These are phyloP conservation scores for Athelia sp. DNA, from an alignment of 1,284 basidiomycete genomes.

Conservation along the genomic window DNA sequence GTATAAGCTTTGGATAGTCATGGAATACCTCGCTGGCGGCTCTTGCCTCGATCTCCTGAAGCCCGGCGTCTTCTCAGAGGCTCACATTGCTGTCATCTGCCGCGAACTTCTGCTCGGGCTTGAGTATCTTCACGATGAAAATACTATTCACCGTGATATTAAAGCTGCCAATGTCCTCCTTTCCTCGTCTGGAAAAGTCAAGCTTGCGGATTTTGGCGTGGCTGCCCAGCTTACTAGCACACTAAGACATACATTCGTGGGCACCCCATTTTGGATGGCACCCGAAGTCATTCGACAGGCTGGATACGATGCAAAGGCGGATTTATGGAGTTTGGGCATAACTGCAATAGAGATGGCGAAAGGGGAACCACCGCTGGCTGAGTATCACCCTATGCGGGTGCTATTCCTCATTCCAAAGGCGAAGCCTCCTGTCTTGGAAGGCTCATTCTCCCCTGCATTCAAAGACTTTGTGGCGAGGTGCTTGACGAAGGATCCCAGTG, in stretches of 20 bases:
- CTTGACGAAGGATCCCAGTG: slow-evolving; percentile 86
- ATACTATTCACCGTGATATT: slow-evolving; percentile 98
- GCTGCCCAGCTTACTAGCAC: slow-evolving; percentile 90
- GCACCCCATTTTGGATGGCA: slow-evolving; percentile 98
- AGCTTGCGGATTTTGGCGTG: slow-evolving; percentile 96
- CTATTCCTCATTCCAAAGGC: slow-evolving; percentile 95
- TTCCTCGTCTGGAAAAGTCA: slow-evolving; percentile 88
- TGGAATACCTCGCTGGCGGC: slow-evolving; percentile 99
- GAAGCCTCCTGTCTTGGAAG: slow-evolving; percentile 90
- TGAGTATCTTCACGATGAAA: slow-evolving; percentile 91
- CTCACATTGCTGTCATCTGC: slow-evolving; percentile 91
- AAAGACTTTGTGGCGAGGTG: slow-evolving; percentile 92
- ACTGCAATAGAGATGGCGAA: slow-evolving; percentile 96
- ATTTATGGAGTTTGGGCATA: slow-evolving; percentile 97
- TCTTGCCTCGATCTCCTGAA: slow-evolving; percentile 95
- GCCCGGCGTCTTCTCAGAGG: slow-evolving; percentile 85
- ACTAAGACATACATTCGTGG: slow-evolving; percentile 89
- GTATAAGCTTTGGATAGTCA: slow-evolving; percentile 99
- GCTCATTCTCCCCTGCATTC: slow-evolving; percentile 79
- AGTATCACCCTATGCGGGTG: slow-evolving; percentile 95
- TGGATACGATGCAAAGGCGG: slow-evolving; percentile 93
- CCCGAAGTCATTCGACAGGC: slow-evolving; percentile 97
- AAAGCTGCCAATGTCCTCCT: slow-evolving; percentile 97
- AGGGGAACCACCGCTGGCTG: slow-evolving; percentile 89
- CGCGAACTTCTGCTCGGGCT: slow-evolving; percentile 92